Conservation (phyloP, 768 basidiomycete species). For the Tephrocybe rancida region DNA sequence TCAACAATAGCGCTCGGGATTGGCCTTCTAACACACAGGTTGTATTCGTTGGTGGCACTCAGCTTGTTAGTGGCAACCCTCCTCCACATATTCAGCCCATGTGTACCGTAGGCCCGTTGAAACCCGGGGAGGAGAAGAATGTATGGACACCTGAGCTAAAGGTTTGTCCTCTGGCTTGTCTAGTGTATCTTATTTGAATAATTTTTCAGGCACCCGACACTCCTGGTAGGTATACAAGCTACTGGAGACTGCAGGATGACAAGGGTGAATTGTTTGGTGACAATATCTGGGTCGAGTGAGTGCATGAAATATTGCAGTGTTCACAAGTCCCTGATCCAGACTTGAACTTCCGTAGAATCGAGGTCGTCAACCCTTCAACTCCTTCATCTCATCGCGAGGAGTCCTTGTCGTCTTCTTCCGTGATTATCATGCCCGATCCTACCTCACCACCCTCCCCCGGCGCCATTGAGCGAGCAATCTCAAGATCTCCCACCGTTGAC, state of each 20-base stretch:
- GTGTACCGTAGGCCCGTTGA: slow-evolving; percentile 51
- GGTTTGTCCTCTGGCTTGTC: slow-evolving; percentile 32
- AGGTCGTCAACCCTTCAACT: slow-evolving; percentile 58
- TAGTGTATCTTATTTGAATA: not conserved
- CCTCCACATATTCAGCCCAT: slow-evolving; percentile 1
- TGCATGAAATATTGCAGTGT: slow-evolving; percentile 8
- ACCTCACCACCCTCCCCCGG: slow-evolving; percentile 13
- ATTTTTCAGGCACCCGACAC: slow-evolving; percentile 64
- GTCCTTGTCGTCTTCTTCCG: slow-evolving; percentile 70
- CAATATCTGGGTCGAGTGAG: slow-evolving; percentile 81
- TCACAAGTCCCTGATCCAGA: slow-evolving; percentile 8
- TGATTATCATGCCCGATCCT: slow-evolving; percentile 66
- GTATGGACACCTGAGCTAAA: slow-evolving; percentile 78
- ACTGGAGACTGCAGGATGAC: slow-evolving; percentile 72
- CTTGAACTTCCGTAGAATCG: slow-evolving; percentile 47
- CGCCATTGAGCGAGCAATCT: not conserved
- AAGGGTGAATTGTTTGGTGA: slow-evolving; percentile 66
- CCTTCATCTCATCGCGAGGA: slow-evolving; percentile 38
- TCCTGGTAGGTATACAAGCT: slow-evolving; percentile 73
- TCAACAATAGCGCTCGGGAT: slow-evolving; percentile 59
- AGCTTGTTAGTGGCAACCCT: slow-evolving; percentile 41
- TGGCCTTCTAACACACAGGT: slow-evolving; percentile 76
- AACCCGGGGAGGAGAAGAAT: slow-evolving; percentile 60
- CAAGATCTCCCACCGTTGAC: slow-evolving; percentile 24
- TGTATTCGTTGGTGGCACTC: slow-evolving; percentile 70